Conservation (phyloP, 2,329 filamentous ascomycete genomes). For the Penicillium brasilianum region DNA sequence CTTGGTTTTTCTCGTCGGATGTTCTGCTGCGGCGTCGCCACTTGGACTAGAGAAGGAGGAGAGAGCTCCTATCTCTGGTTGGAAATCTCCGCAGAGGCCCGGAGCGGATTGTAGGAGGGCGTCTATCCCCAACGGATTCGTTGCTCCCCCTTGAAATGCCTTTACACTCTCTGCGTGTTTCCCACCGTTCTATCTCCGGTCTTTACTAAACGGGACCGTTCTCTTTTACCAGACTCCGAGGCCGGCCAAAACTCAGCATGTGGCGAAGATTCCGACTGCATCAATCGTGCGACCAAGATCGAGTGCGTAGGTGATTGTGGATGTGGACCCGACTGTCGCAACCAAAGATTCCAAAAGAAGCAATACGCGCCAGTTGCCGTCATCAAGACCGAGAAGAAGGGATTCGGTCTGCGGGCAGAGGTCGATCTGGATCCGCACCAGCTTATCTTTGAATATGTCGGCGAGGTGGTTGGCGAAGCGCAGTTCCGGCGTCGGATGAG, state of each 20-base stretch:
- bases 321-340: slow-evolving; percentile 86
- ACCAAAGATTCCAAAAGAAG: slow-evolving; percentile 90
- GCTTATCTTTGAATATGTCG: slow-evolving; percentile 98
- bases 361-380: slow-evolving; percentile 91
- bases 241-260: slow-evolving; percentile 76
- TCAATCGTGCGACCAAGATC: slow-evolving; percentile 98
- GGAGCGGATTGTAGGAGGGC: background rate
- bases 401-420: slow-evolving; percentile 87
- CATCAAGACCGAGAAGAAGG: slow-evolving; percentile 98
- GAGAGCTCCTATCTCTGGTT: too few species aligned
- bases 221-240: slow-evolving; percentile 51
- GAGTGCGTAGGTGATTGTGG: slow-evolving; percentile 88
- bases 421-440: slow-evolving; percentile 77
- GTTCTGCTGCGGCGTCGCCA: background rate
- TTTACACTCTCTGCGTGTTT: background rate
- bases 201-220: slow-evolving; percentile 17
- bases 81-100: background rate
- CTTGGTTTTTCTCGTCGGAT: background rate
- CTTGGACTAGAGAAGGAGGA: background rate
- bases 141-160: background rate
- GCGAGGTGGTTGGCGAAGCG: slow-evolving; percentile 93
- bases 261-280: slow-evolving; percentile 95
- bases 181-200: slow-evolving; percentile 9
- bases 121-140: background rate
- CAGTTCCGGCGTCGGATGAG: slow-evolving; percentile 88